A percentile compares a stretch with the other conserved stretches of the same genome.
Evolutionary conservation across 2,329 filamentous ascomycete species (phyloP).

Genomic region (Phialophora expanda): DNA sequence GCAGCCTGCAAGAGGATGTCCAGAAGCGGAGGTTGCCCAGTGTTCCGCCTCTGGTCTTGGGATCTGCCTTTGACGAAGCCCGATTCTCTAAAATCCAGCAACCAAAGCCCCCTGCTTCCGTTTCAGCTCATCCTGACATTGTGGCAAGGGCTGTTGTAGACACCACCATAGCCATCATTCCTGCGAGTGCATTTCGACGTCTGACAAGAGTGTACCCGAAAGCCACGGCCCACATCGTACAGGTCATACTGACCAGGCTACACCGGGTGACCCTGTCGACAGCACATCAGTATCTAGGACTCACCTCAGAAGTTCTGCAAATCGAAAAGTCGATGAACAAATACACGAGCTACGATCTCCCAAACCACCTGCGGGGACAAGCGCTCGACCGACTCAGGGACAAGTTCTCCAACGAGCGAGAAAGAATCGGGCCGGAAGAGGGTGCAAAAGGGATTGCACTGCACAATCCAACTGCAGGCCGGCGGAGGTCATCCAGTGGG

Average conservation of each 20-base stretch:
- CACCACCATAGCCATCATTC: constrained; percentile 97
- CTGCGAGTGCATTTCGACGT: constrained; percentile 90
- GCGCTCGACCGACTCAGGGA: constrained; percentile 85
- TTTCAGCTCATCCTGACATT: constrained; percentile 91
- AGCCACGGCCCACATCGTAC: constrained; percentile 94
- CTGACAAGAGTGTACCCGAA: constrained; percentile 94
- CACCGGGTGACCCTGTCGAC: constrained; percentile 94
- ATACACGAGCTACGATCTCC: constrained; percentile 88
- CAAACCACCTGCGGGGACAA: constrained; percentile 84
- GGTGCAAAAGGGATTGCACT: constrained; percentile 90
- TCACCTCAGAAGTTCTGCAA: constrained; percentile 88
- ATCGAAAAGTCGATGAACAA: constrained; percentile 94
- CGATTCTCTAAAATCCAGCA: constrained; percentile 36
- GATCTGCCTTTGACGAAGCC: constrained; percentile 51
- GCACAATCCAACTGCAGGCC: constrained; percentile 75
- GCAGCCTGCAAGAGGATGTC: constrained; percentile 3
- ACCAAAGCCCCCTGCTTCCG: constrained; percentile 36
- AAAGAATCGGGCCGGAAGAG: constrained; percentile 80
- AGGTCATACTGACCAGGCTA: constrained; percentile 92
- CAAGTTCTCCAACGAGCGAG: constrained; percentile 85
- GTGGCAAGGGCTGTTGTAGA: constrained; percentile 95
- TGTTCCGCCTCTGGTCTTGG: constrained; percentile 78
- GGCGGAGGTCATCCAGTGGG: constrained; percentile 73
- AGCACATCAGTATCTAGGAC: constrained; percentile 88
- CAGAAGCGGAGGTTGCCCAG: constrained; percentile 55